These are phyloP conservation scores for Saccharomyces hybrid DNA, from an alignment of 1,139 yeast species.

Conservation along the genomic window DNA sequence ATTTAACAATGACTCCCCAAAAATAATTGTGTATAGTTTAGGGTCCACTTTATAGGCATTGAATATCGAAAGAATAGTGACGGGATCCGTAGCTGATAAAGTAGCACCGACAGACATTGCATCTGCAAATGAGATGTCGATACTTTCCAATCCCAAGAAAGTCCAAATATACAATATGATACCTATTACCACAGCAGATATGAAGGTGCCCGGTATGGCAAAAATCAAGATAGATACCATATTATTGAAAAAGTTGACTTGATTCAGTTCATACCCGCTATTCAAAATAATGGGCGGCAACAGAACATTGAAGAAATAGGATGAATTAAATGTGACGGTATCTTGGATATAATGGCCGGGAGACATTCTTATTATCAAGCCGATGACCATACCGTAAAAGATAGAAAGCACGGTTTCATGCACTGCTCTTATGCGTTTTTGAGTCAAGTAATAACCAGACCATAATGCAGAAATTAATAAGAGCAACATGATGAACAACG, in stretches of 20 bases:
- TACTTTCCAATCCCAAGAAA: conserved; percentile 79
- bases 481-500: conserved; percentile 75
- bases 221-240: conserved; percentile 85
- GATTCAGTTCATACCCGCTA: conserved; percentile 94
- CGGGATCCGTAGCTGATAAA: conserved; percentile 96
- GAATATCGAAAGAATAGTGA: conserved; percentile 90
- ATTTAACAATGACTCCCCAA: conserved; percentile 90
- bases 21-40: conserved; percentile 88
- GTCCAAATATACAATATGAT: conserved; percentile 84
- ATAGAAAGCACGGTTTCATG: conserved; percentile 96
- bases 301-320: conserved; percentile 87
- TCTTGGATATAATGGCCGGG: conserved; percentile 98
- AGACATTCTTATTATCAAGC: conserved; percentile 75
- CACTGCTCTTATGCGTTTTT: conserved; percentile 82
- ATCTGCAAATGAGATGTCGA: conserved; percentile 84
- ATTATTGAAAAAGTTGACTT: conserved; percentile 88
- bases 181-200: conserved; percentile 86
- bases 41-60: conserved; percentile 98
- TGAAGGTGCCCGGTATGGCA: conserved; percentile 95
- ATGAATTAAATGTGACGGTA: conserved; percentile 89
- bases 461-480: conserved; percentile 82
- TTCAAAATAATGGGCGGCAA: conserved; percentile 94
- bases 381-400: conserved; percentile 95
- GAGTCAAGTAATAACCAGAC: conserved; percentile 91
- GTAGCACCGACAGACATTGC: conserved; percentile 98